Evolutionary conservation across 164 flowering plant genomes (phyloP).

Genomic region (Chloranthus sessilifolius): DNA sequence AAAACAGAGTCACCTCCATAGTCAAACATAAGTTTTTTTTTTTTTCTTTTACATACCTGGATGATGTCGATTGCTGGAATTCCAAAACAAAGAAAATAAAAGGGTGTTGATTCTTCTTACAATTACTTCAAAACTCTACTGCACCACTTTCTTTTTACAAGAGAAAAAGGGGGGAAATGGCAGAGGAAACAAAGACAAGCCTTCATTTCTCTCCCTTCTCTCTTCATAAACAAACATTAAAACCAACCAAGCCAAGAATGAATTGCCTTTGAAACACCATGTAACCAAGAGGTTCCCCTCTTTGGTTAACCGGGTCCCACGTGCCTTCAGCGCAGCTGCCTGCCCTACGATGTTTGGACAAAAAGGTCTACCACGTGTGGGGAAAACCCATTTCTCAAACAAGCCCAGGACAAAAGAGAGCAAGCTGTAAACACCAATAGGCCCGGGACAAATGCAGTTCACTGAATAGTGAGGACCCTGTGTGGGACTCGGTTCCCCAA

Average conservation of each 20-base stretch:
- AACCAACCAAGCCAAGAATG: slow-evolving; percentile 36
- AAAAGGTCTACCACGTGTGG: background rate
- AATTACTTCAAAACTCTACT: background rate
- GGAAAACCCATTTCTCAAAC: background rate
- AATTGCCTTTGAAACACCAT: slow-evolving; percentile 20
- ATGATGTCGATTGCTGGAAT: background rate
- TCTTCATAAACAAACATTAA: slow-evolving; percentile 10
- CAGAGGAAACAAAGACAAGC: background rate
- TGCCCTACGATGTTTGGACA: background rate
- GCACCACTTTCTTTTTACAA: slow-evolving; percentile 4
- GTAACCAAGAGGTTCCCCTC: slow-evolving; percentile 16
- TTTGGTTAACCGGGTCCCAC: slow-evolving; percentile 12
- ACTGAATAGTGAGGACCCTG: slow-evolving; percentile 55
- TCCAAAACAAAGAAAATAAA: background rate
- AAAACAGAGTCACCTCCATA: too few species aligned
- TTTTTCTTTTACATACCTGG: background rate
- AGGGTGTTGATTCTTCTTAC: background rate
- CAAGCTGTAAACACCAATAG: slow-evolving; percentile 9
- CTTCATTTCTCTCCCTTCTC: background rate
- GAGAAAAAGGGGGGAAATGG: background rate
- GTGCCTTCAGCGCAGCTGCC: slow-evolving; percentile 17
- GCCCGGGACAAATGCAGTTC: slow-evolving; percentile 12
- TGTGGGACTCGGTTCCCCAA: slow-evolving; percentile 38
- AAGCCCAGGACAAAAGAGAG: background rate
- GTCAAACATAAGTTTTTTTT: too few species aligned